Evolutionary conservation across 2,329 filamentous ascomycete genomes (phyloP), one percentile per base, ranked within the genome.

Genomic region (Cylindrodendrum hubeiense): DNA sequence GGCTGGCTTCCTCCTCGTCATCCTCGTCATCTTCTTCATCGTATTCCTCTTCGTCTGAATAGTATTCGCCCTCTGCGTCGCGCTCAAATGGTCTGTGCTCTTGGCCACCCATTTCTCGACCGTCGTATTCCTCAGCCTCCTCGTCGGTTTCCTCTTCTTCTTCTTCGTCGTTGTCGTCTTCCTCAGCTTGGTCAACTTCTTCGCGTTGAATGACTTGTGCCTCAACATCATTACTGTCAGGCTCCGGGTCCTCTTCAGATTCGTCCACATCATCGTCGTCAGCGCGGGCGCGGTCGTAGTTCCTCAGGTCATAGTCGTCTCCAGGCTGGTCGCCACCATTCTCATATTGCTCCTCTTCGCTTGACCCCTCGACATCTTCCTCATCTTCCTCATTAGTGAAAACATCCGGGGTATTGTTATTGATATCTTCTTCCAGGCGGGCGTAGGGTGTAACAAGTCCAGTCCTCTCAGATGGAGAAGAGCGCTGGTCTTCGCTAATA

Each of bases 281-380:
- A 49, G 76, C 74, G 37, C 71, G 75, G 28, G 77, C 68, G 43
- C 68, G 67, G 49, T 75, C 75, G 58, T 79, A 79, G 41, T 78
- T 78, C 51, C 76, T 66, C 28, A 79, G 66, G 49, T 79, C 76
- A 26, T 79, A 79, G 59, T 79, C 78, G 33, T 79, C 76, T 13
- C 78, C 77, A 37, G 71, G 67, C 21, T 73, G 60, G 17, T 78
- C 76, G 2, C 72, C 71, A 19, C 71, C 74, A 54, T 77, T 73
- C 21, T 65, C 66, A 49, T 72, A 67, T 49, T 66, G 60, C 9
- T 73, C 74, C 46, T 66, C 66, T 59, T 72, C 72, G 44, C 65
- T 70, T n/a, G 52, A 63, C 22, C 52, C 26, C 10, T 44, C 44
- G 12, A 43, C 56, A 30, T 53, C 54, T 17, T 67, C 56, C 28